phyloP scores from a whole-genome alignment of 1,284 basidiomycete genomes.

The Ganoderma lucidum region DNA sequence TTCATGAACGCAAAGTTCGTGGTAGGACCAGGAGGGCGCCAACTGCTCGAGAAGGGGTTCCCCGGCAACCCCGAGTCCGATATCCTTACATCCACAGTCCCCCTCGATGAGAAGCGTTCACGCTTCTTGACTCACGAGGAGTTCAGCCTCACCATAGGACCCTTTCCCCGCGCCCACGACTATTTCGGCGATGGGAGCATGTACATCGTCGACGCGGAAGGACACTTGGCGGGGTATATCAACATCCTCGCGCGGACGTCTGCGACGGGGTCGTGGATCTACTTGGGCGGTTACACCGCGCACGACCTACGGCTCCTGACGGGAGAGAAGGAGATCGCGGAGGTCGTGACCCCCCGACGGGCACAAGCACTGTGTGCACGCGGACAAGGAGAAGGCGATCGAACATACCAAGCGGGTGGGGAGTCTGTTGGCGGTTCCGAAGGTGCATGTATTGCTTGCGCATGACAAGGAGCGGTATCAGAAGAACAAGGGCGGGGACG shows the following conservation, averaged over 20 bases:
- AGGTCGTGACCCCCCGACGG: slow-evolving; percentile 37
- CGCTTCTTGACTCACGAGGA: slow-evolving; percentile 45
- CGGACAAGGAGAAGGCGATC: slow-evolving; percentile 49
- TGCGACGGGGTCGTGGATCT: slow-evolving; percentile 59
- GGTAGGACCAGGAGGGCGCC: slow-evolving; percentile 48
- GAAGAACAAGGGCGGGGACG: slow-evolving; percentile 10
- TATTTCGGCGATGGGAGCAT: slow-evolving; percentile 63
- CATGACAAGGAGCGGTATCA: slow-evolving; percentile 60
- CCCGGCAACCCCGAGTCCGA: slow-evolving; percentile 47
- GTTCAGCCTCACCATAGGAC: slow-evolving; percentile 48
- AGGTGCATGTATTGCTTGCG: slow-evolving; percentile 54
- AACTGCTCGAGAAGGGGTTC: slow-evolving; percentile 48
- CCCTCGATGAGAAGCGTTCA: slow-evolving; percentile 47
- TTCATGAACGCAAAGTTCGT: slow-evolving; percentile 57
- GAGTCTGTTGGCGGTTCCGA: slow-evolving; percentile 44
- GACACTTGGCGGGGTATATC: slow-evolving; percentile 62
- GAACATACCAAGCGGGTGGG: slow-evolving; percentile 51
- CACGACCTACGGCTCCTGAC: slow-evolving; percentile 61
- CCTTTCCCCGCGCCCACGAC: slow-evolving; percentile 59
- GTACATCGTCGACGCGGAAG: slow-evolving; percentile 62
- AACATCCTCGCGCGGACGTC: slow-evolving; percentile 63
- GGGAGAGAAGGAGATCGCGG: slow-evolving; percentile 51
- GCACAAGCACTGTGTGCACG: slow-evolving; percentile 48
- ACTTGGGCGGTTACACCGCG: slow-evolving; percentile 60
- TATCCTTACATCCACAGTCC: slow-evolving; percentile 49